Evolutionary conservation across 2,329 filamentous ascomycete species (phyloP), one percentile per base, ranked within the genome.

Genomic region (Thermoascus crustaceus): DNA sequence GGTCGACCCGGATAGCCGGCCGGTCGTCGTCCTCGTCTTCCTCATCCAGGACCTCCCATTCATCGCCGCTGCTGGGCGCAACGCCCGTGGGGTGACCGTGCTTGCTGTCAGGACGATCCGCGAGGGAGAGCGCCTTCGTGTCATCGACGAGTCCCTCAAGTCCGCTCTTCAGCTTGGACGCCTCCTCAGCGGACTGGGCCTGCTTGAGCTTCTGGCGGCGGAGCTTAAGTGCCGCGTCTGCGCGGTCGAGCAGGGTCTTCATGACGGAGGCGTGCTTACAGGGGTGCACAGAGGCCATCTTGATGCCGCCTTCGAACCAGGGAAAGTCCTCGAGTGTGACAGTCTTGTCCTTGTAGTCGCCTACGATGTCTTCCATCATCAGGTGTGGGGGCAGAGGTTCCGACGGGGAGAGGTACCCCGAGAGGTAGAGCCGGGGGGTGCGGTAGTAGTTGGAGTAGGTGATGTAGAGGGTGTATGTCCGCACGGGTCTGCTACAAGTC

Each of bases 401-500:
- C 18, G 85, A 85, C 39, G 78, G 76, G 17, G 83, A 75, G 8
- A 78, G 69, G 63, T 96, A 96, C 52, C 91, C 91, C 0, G 87
- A 93, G 31, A 98, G 78, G 63, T 95, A 98, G 52, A 96, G 77
- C 21, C 91, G 85, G 0, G 91, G 91, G 3, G 91, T 96, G 49
- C 86, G 84, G 67, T 96, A 98, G 70, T 94, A 95, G 23, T 88
- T 84, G 4, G 88, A 85, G 68, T 98, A 98, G 66, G 87, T 91
- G 55, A 98, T 96, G 72, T 98, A 98, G 47, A 98, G 81, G 29
- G 84, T 94, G 63, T 98, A 98, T n/a, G 85, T 94, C 48, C 91
- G 83, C 34, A 85, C 75, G 35, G 84, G 80, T 38, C 85, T 94
- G 46, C 34, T 36, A 52, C 19, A 33, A 23, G 7, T 17, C 17